These are phyloP conservation scores for Claviceps sp. DNA, from an alignment of 2,329 filamentous ascomycete genomes.

Conservation along the genomic window DNA sequence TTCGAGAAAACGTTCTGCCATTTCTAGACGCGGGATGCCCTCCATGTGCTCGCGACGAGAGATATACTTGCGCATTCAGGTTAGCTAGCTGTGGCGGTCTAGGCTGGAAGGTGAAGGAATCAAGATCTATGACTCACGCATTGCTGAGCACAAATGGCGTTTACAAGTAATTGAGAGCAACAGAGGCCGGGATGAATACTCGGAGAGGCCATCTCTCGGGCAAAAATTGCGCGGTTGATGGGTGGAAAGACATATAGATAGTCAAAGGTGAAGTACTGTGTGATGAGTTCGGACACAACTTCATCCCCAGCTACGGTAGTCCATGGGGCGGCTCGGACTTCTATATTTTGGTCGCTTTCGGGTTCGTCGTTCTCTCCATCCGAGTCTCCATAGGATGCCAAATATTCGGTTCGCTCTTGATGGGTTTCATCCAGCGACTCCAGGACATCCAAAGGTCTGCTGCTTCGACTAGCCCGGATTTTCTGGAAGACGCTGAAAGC, in stretches of 20 bases:
- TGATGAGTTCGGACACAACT: slow-evolving; percentile 3
- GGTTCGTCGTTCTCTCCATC: background rate
- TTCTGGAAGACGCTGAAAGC: slow-evolving; percentile 1
- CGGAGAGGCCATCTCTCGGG: background rate
- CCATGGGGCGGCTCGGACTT: slow-evolving; percentile 2
- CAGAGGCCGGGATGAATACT: background rate
- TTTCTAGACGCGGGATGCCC: background rate
- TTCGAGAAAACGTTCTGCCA: slow-evolving; percentile 2
- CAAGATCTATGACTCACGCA: slow-evolving; percentile 1
- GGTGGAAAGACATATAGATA: slow-evolving; percentile 5
- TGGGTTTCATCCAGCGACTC: background rate
- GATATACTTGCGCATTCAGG: background rate
- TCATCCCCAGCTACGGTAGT: slow-evolving; percentile 1
- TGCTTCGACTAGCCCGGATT: background rate
- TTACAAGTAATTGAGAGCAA: slow-evolving; percentile 4
- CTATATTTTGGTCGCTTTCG: background rate
- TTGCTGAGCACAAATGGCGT: slow-evolving; percentile 5
- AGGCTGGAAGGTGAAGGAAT: background rate
- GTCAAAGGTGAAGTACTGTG: slow-evolving; percentile 5
- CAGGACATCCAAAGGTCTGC: slow-evolving; percentile 3
- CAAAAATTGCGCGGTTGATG: background rate
- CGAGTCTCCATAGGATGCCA: slow-evolving; percentile 1
- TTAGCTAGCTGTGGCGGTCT: background rate
- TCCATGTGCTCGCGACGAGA: background rate
- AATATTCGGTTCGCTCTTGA: background rate